These are phyloP conservation scores for Artemisia argyi DNA, from an alignment of 129 eudicot genomes.

Conservation along the genomic window DNA sequence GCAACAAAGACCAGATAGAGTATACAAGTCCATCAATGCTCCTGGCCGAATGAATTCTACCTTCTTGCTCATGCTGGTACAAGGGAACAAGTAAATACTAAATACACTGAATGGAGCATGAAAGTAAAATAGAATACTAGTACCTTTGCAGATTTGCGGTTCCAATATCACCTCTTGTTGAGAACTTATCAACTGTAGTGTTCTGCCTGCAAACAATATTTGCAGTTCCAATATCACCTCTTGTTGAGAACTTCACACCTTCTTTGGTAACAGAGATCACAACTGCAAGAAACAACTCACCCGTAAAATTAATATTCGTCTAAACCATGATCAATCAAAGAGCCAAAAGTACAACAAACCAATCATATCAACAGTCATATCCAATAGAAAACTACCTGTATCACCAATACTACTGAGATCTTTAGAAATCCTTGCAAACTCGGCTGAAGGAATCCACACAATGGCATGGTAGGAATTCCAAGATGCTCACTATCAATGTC, in stretches of 20 bases:
- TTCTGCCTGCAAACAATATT: conserved; percentile 85
- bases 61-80: no score
- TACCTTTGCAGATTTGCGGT: no score
- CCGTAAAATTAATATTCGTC: background rate
- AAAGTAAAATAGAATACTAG: no score
- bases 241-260: conserved; percentile 89
- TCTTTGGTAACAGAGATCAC: conserved; percentile 94
- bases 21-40: no score
- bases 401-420: conserved; percentile 97
- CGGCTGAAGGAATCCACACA: conserved; percentile 87
- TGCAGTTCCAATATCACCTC: conserved; percentile 96
- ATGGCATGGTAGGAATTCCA: conserved; percentile 87
- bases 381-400: conserved; percentile 53
- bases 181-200: conserved; percentile 90
- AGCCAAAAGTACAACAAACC: background rate
- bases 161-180: no score
- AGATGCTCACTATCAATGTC: conserved; percentile 97
- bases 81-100: no score
- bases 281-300: conserved; percentile 46
- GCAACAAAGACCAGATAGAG: no score
- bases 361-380: background rate
- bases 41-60: no score
- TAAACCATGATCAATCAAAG: background rate
- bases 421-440: conserved; percentile 91
- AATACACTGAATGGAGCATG: no score